phyloP scores from a whole-genome alignment of 148 eudicot species.

The Linanthus parryae region DNA sequence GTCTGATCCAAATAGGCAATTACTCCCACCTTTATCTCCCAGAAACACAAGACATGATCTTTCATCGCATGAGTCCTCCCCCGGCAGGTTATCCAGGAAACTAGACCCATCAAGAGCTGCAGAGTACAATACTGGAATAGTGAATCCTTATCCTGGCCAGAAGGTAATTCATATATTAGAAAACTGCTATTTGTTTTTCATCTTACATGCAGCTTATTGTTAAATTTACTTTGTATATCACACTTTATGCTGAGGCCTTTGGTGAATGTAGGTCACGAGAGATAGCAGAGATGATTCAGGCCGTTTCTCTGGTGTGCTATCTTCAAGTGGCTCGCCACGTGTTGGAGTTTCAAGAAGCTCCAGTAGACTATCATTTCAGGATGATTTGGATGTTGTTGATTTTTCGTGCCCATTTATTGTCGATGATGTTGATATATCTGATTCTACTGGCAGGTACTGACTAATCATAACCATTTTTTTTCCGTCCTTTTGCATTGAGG shows the following conservation, averaged over 20 bases:
- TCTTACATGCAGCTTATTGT: not conserved
- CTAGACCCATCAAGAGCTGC: slow-evolving; percentile 46
- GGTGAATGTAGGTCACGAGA: slow-evolving; percentile 44
- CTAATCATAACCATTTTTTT: slow-evolving; percentile 3
- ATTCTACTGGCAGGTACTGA: slow-evolving; percentile 64
- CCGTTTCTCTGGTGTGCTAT: slow-evolving; percentile 80
- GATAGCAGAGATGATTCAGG: slow-evolving; percentile 89
- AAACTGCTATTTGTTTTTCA: not conserved
- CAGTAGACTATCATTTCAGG: slow-evolving; percentile 84
- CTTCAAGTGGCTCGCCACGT: slow-evolving; percentile 84
- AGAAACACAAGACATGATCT: slow-evolving; percentile 46
- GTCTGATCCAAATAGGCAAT: slow-evolving; percentile 72
- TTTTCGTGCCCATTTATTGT: slow-evolving; percentile 87
- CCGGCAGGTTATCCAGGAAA: slow-evolving; percentile 63
- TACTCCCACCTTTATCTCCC: slow-evolving; percentile 84
- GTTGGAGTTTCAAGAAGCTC: slow-evolving; percentile 83
- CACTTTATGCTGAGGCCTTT: slow-evolving; percentile 12
- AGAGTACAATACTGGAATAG: slow-evolving; percentile 40
- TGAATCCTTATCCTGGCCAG: slow-evolving; percentile 39
- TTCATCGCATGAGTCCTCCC: slow-evolving; percentile 67
- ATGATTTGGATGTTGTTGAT: slow-evolving; percentile 79
- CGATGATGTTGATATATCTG: slow-evolving; percentile 81
- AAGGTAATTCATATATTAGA: slow-evolving; percentile 42
- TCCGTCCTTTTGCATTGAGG: not conserved
- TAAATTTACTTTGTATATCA: slow-evolving; percentile 1